Evolutionary conservation across 2,329 filamentous ascomycete species (phyloP), one percentile per base, ranked within the genome.

Genomic region (Talaromyces sp.): DNA sequence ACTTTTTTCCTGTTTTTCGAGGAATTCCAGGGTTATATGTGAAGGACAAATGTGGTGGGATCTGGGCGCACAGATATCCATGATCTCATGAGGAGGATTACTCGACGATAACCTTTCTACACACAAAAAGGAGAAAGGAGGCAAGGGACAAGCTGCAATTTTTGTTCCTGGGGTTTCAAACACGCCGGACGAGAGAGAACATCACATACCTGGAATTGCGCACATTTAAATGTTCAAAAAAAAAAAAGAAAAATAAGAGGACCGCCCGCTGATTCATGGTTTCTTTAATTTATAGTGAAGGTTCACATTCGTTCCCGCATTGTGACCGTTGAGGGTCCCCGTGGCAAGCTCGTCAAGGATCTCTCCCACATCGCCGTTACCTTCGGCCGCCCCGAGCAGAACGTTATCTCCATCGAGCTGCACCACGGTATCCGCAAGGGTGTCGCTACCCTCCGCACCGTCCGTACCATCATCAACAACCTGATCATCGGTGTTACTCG

Each of bases 371-470:
- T 99, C 75, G 88, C 93, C 68, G 93, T 99, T 81, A 94, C 88
- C 83, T 99, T 99, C 87, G 87, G 88, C 68, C 84, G 88, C 78
- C 89, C 91, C 73, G 85, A 87, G 83, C 88, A 89, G 83, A 84
- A 89, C 80, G 75, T 89, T 70, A 92, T 99, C 84, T 88, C 89
- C 75, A 97, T 99, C 75, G 91, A 97, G 83, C 89, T 99, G 76
- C 95, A 99, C 88, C 94, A 99, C 82, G 94, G 94, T 77, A 85
- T 85, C 75, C 91, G 94, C 82, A 99, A 99, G 88, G 93, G 91
- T 78, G 89, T 99, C 76, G 94, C 94, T 75, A 90, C 93, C 69
- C 91, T 99, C 80, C 91, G 94, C 73, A 99, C 94, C 74, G 94
- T 99, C 82, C 91, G 91, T 76, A 93, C 93, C 66, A 80, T 97